Evolutionary conservation across 2,329 filamentous ascomycete genomes (phyloP), one percentile per base, ranked within the genome.

Genomic region (Monilinia vaccinii-corymbosi): DNA sequence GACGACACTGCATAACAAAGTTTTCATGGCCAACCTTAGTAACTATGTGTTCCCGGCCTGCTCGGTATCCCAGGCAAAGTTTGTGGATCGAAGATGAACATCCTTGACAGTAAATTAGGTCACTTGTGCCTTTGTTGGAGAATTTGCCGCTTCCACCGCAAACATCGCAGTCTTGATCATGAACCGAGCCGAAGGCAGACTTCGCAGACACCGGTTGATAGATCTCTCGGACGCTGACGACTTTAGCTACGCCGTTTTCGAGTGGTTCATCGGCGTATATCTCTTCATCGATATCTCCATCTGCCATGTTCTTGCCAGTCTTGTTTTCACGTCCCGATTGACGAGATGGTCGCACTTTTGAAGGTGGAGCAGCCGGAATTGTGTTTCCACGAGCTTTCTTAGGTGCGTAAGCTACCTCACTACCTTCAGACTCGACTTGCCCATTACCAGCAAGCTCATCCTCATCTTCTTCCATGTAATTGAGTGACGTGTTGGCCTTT

Each of bases 1-100:
- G 88, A 65, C 85, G 87, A 75, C 94, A 99, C 71, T 99, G 94
- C 44, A 99, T 76, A 18, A 99, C 86, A 67, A 96, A 97, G 42
- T 87, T 75, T 2, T 87, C 84, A 1, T 87, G 78, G 2, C 79
- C 85, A 56, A 97, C 74, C 72, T 97, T 99, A 28, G 91, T 97
- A 11, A 90, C 90, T 40, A 94, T 76, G 71, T 97, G 94, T n/a
- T 96, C 91, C 62, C 94, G 82, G 14, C 73, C 77, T 56, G 81
- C 82, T 53, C 94, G 83, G 52, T 80, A 78, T 1, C 93, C 91
- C 32, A 99, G 78, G 70, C 94, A 99, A 45, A 75, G 76, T 72
- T 89, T 90, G 74, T 99, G 94, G 66, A 91, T 96, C 0, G 88
- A 81, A 51, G 86, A 78, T 2, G 87, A 91, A 71, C 94, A 99